phyloP scores from a whole-genome alignment of 331 rosid genomes.

The Prunus yedoensis region DNA sequence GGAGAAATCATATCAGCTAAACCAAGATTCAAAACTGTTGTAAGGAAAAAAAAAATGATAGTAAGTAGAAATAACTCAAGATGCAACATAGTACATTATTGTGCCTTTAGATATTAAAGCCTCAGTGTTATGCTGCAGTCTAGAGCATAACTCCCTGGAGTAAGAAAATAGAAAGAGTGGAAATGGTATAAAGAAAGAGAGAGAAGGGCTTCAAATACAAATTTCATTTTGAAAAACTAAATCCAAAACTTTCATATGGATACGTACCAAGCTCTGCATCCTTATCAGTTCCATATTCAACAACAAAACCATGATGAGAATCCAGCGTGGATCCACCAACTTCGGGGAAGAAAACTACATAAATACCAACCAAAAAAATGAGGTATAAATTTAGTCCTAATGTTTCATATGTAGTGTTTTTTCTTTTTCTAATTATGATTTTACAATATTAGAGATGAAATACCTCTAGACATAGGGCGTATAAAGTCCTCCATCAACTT shows the following conservation, averaged over 20 bases:
- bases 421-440: slow-evolving; percentile 18
- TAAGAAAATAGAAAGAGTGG: not conserved
- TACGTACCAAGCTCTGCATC: slow-evolving; percentile 81
- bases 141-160: not conserved
- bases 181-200: not conserved
- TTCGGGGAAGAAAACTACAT: slow-evolving; percentile 80
- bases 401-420: slow-evolving; percentile 1
- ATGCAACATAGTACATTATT: not conserved
- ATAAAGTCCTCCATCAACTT: slow-evolving; percentile 74
- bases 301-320: slow-evolving; percentile 95
- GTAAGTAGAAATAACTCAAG: not conserved
- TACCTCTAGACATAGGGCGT: slow-evolving; percentile 75
- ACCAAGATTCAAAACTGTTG: not conserved
- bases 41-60: not conserved
- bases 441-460: slow-evolving; percentile 1
- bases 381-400: slow-evolving; percentile 21
- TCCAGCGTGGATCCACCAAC: slow-evolving; percentile 92
- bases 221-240: not conserved
- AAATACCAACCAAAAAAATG: slow-evolving; percentile 26
- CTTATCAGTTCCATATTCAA: slow-evolving; percentile 84
- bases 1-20: slow-evolving; percentile 4
- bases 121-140: not conserved
- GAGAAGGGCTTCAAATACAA: not conserved
- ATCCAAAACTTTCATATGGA: slow-evolving; percentile 3
- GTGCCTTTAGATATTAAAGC: not conserved